A percentile compares a stretch with the other conserved stretches of the same genome.
Conservation (phyloP, 164 flowering plant species). For the Piper betle region DNA sequence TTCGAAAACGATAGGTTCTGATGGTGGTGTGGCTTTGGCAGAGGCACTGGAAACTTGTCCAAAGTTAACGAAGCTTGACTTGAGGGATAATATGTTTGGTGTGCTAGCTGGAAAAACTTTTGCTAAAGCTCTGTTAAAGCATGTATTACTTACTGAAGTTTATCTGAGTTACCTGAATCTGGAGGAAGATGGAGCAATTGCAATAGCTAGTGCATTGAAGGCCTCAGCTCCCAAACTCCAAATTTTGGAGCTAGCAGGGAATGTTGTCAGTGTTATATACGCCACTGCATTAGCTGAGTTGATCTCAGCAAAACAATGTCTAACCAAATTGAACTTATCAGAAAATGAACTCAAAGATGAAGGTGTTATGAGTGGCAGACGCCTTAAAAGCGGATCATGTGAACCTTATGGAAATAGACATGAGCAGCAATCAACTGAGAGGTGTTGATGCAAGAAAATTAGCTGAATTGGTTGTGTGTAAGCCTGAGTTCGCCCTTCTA, state of each 20-base stretch:
- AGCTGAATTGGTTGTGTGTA: conserved; percentile 41
- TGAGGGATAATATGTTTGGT: conserved; percentile 87
- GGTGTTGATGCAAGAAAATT: conserved; percentile 59
- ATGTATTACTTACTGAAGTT: conserved; percentile 32
- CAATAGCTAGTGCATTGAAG: conserved; percentile 47
- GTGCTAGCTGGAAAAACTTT: conserved; percentile 50
- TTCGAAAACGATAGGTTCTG: conserved; percentile 70
- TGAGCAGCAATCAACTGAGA: conserved; percentile 44
- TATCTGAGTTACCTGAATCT: conserved; percentile 74
- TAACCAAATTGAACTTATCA: conserved; percentile 50
- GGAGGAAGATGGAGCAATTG: conserved; percentile 65
- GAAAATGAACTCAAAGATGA: conserved; percentile 81
- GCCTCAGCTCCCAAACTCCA: conserved; percentile 41
- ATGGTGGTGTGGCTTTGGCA: conserved; percentile 66
- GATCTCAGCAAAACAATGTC: conserved; percentile 29
- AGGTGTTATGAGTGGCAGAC: conserved; percentile 47
- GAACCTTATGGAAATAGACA: conserved; percentile 52
- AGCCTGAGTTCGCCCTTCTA: conserved; percentile 47
- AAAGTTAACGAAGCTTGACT: conserved; percentile 61
- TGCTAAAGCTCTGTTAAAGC: conserved; percentile 38
- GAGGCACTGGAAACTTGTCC: conserved; percentile 46
- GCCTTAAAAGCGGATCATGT: conserved; percentile 36
- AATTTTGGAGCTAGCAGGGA: conserved; percentile 82
- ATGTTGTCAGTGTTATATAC: conserved; percentile 58
- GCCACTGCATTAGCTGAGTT: conserved; percentile 50